Evolutionary conservation across 2,329 filamentous ascomycete species (phyloP), one percentile per base, ranked within the genome.

Genomic region (Huntiella omanensis): DNA sequence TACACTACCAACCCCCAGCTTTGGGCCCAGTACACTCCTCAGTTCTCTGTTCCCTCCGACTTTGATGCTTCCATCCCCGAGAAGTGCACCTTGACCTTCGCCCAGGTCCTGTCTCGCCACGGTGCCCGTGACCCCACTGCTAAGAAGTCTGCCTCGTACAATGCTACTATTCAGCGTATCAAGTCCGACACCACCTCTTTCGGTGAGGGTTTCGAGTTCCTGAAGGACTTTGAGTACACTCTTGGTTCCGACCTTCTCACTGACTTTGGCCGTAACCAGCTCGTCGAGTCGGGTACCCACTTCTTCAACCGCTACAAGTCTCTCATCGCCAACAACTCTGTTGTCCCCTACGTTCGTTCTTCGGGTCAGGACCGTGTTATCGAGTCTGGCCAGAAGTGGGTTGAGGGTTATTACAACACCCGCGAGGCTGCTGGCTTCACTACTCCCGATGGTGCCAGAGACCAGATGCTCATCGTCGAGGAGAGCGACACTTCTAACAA

Each of bases 1-100:
- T 49, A 43, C 35, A 35, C 40, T 12, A 44, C 34, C 35, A 46
- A 40, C 5, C 43, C 48, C 15, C 32, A 45, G 28, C 43, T 49
- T n/a, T 93, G 85, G 84, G 87, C 86, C 47, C 85, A 88, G 59
- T 94, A 94, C 60, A 81, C 84, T 13, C 83, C 86, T 2, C 92
- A 77, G 63, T 94, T 83, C 61, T 71, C 78, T 1, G 78, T 87
- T 0, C 70, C 77, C 5, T 85, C 80, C 1, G 65, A 73, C 2
- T 73, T 84, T 43, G 65, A 74, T 12, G 54, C 68, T 5, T 64
- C 66, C 5, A 63, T 80, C 1, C 86, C 85, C 0, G 53, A 64
- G 1, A 67, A 66, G n/a, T 95, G 87, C 62, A 64, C 71, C 10
- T 64, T 88, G 54, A 88, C 78, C 2, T 88, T 93, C 60, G 87